These are phyloP conservation scores for Clarireedia hainanense DNA, from an alignment of 2,329 filamentous ascomycete species.

Conservation along the genomic window DNA sequence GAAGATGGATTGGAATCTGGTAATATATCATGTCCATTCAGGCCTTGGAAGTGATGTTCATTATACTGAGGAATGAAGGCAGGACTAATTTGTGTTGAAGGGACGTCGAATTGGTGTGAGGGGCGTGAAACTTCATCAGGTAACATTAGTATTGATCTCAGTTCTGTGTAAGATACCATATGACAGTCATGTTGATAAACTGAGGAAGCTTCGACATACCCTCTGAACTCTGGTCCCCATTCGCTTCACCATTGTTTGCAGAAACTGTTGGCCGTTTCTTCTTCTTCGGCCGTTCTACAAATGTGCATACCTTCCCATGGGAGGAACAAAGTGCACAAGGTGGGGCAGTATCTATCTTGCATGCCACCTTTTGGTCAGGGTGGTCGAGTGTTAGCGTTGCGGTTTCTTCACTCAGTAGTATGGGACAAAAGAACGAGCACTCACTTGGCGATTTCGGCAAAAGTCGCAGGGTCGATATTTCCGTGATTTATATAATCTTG, in stretches of 20 bases:
- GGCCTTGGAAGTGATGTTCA: slow-evolving; percentile 20
- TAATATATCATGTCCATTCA: slow-evolving; percentile 20
- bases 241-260: slow-evolving; percentile 18
- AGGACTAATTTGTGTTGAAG: slow-evolving; percentile 22
- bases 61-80: slow-evolving; percentile 25
- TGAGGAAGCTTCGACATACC: slow-evolving; percentile 12
- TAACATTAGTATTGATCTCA: slow-evolving; percentile 10
- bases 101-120: slow-evolving; percentile 21
- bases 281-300: slow-evolving; percentile 33
- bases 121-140: not conserved
- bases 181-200: no score
- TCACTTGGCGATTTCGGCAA: slow-evolving; percentile 9
- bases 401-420: slow-evolving; percentile 25
- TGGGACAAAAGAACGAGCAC: not conserved
- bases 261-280: slow-evolving; percentile 24
- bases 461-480: slow-evolving; percentile 38
- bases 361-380: slow-evolving; percentile 33
- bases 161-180: not conserved
- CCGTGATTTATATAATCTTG: slow-evolving; percentile 27
- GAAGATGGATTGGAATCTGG: slow-evolving; percentile 19
- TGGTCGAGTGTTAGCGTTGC: not conserved
- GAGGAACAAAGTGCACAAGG: slow-evolving; percentile 37
- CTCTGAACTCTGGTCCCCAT: slow-evolving; percentile 8
- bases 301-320: slow-evolving; percentile 37
- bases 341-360: slow-evolving; percentile 34